Evolutionary conservation across 179 eudicot species (phyloP), one percentile per base, ranked within the genome.

Genomic region (Silene noctiflora): DNA sequence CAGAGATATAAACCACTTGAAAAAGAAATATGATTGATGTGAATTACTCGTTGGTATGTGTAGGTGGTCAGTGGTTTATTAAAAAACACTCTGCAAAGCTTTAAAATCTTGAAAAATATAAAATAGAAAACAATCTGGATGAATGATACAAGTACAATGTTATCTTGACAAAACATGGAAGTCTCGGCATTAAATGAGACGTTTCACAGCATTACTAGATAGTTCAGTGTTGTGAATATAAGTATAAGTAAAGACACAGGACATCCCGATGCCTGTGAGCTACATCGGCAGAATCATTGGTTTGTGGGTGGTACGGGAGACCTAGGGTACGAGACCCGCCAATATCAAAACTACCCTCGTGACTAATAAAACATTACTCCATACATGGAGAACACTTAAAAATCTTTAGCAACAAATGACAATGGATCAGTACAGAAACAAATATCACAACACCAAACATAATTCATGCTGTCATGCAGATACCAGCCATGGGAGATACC

Each of bases 1-100:
- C 67, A 74, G 39, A 74, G 33, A 68, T 60, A 22, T 11, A 67
- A 53, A 58, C 78, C 51, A 29, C 48, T 61, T 21, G 24, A 61
- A 35, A 48, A 42, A 22, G 46, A 46, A 19, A 46, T 61, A 8
- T 59, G 67, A 73, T 33, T 71, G 64, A 73, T 20, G 44, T 77
- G 48, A 69, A 67, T 60, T 48, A 61, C 24, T 73, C 35, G 20
- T 56, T 22, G 9, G 20, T 14, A 73, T 59, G n/a, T 35, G 58
- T 68, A 60, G 69, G 60, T 13, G 46, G n/a, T 24, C 21, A 60
- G 20, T 16, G 25, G 64, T 70, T 33, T 66, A 62, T 74, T 33
- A 66, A 65, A 13, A 13, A 77, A 72, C 31, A 73, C 22, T 59
- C 22, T 59, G 6, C 6, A 61, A 31, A 65, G 22, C 11, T 44